These are phyloP conservation scores for Nicotiana attenuata DNA, from an alignment of 257 asterid genomes.

Conservation along the genomic window DNA sequence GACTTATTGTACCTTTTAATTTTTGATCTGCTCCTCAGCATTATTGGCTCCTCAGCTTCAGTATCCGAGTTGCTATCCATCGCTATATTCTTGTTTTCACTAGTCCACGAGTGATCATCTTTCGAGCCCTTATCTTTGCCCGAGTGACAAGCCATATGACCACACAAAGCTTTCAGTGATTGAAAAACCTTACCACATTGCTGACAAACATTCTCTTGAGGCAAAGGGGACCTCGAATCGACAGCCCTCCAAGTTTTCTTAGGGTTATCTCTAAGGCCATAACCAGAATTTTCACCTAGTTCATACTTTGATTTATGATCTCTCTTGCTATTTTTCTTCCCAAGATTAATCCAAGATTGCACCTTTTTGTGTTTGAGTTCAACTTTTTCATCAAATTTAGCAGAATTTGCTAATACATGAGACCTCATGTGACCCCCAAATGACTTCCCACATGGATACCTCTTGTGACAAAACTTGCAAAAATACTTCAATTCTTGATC, in stretches of 20 bases:
- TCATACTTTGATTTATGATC: conserved; percentile 29
- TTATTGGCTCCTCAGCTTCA: conserved; percentile 45
- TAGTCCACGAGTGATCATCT: conserved; percentile 83
- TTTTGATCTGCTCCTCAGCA: conserved; percentile 39
- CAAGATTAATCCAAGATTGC: conserved; percentile 23
- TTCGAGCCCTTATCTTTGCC: conserved; percentile 54
- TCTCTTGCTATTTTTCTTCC: conserved; percentile 3
- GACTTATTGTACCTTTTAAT: conserved; percentile 48
- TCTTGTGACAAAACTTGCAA: conserved; percentile 70
- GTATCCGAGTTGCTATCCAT: conserved; percentile 61
- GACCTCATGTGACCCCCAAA: conserved; percentile 91
- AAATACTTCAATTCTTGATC: conserved; percentile 51
- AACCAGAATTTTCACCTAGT: conserved; percentile 45
- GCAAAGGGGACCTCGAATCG: conserved; percentile 45
- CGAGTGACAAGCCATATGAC: conserved; percentile 98
- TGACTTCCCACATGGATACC: conserved; percentile 77
- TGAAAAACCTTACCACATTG: conserved; percentile 95
- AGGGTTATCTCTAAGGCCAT: conserved; percentile 82
- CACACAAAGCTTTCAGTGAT: conserved; percentile 85
- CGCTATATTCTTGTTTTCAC: conserved; percentile 51
- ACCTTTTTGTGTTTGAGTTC: conserved; percentile 33
- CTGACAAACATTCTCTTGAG: conserved; percentile 62
- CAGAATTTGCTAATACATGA: conserved; percentile 56
- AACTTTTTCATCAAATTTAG: conserved; percentile 44
- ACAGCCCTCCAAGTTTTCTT: conserved; percentile 77